Base-by-base conservation (phyloP, 495 filamentous ascomycete genomes). In the Sordaria brevicollis region DNA sequence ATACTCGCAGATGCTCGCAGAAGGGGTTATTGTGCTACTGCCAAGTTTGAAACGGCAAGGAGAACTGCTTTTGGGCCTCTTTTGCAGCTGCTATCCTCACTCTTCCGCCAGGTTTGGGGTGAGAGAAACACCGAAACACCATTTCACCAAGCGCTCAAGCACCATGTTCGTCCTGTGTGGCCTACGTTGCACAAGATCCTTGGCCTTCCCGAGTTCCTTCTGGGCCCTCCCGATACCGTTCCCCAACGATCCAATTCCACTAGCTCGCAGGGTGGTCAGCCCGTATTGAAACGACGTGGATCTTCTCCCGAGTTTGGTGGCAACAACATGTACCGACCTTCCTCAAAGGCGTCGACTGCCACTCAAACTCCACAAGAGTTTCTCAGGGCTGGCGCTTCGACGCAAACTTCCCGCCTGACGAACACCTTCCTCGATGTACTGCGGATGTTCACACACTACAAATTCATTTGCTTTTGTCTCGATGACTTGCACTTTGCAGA, bases 401-500 rank as follows among this genome's bases (percentile, higher is more conserved):
- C 86, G 1, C 92, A 91, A 72, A 91, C 90, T 11, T 89, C 93
- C 71, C 88, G 91, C 33, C 83, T 96, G 66, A 90, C 91, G 84
- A 93, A 92, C 74, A 92, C 90, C 31, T 93, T 94, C 76, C 76
- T 96, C 35, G 93, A 96, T 70, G 88, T 96, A n/a, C 76, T 97
- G 66, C 85, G 91, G 62, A 87, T 93, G 33, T 86, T 97, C 41
- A 89, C 91, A 2, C 84, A 88, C 4, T 89, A 90, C 72, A 92
- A 90, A 73, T 86, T 96, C 75, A 92, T 96, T 38, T 93, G 90
- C 74, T 86, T 96, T 39, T 93, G 89, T 72, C 79, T 96, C 6
- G 93, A 97, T 74, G 93, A 97, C 76, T 81, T 96, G 19, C 92
- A 96, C 73, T 93, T 90, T 76, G 92, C 92, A 19, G 93, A 97